Evolutionary conservation across 257 asterid species (phyloP).

Genomic region (Capsicum baccatum): DNA sequence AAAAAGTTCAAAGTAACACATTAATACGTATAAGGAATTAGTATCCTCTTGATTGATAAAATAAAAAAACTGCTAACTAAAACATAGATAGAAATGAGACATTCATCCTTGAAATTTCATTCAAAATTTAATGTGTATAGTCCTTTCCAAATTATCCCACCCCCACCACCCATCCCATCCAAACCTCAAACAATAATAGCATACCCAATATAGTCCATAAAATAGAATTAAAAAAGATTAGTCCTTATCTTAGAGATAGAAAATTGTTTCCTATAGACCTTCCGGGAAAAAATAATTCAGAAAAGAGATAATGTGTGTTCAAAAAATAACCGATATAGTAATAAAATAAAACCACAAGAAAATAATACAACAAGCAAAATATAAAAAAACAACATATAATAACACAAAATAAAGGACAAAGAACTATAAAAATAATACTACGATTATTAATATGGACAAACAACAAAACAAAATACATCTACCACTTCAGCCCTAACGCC

Average conservation of each 20-base stretch:
- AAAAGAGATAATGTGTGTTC: background rate
- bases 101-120: no score
- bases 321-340: background rate
- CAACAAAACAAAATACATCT: background rate
- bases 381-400: background rate
- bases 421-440: background rate
- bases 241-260: background rate
- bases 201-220: background rate
- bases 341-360: background rate
- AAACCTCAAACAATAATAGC: no score
- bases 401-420: background rate
- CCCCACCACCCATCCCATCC: no score
- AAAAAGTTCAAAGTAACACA: background rate
- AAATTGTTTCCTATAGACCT: background rate
- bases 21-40: background rate
- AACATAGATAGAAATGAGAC: no score
- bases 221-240: background rate
- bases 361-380: background rate
- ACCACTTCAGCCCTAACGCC: background rate
- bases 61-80: no score
- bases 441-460: background rate
- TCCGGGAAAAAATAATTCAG: background rate
- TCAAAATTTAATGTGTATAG: no score
- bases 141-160: no score
- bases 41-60: background rate